A percentile compares a stretch with the other conserved stretches of the same genome.
These are phyloP conservation scores for Oidiodendron maius DNA, from an alignment of 495 filamentous ascomycete species.

Conservation along the genomic window DNA sequence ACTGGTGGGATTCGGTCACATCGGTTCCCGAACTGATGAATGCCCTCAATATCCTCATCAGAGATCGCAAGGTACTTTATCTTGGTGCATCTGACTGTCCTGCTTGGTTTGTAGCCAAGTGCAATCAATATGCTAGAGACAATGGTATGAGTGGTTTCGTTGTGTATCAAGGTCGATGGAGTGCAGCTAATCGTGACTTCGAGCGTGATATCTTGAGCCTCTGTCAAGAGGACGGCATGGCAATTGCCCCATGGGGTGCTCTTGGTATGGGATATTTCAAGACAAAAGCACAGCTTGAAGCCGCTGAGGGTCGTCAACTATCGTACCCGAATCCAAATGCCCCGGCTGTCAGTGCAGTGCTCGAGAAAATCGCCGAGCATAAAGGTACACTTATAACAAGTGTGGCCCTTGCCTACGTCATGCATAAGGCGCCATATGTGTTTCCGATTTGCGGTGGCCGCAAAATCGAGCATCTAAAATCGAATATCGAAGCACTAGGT, in stretches of 20 bases:
- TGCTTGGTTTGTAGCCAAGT: constrained; percentile 63
- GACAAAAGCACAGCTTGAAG: constrained; percentile 31
- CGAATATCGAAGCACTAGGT: constrained; percentile 59
- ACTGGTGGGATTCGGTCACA: constrained; percentile 47
- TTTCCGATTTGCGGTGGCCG: constrained; percentile 68
- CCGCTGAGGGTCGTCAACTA: constrained; percentile 38
- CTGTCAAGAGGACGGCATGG: constrained; percentile 62
- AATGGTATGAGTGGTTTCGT: constrained; percentile 57
- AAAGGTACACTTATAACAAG: constrained; percentile 44
- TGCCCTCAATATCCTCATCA: constrained; percentile 52
- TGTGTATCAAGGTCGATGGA: constrained; percentile 63
- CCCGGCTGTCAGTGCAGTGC: constrained; percentile 20
- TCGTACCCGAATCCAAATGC: constrained; percentile 21
- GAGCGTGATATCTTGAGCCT: constrained; percentile 68
- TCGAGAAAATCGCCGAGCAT: constrained; percentile 51
- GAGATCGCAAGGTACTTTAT: constrained; percentile 59
- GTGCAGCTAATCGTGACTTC: constrained; percentile 50
- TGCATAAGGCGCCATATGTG: constrained; percentile 64
- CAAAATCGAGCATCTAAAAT: constrained; percentile 54
- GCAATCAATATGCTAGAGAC: constrained; percentile 59
- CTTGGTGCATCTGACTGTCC: constrained; percentile 62
- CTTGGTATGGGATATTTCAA: constrained; percentile 57
- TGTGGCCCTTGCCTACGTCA: constrained; percentile 66
- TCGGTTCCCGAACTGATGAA: constrained; percentile 66
- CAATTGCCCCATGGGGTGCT: constrained; percentile 52